Percentiles rank a stretch among this genome's conserved stretches.
These are phyloP conservation scores for Cryptococcus sp. DNA, from an alignment of 1,284 basidiomycete species.

Conservation along the genomic window DNA sequence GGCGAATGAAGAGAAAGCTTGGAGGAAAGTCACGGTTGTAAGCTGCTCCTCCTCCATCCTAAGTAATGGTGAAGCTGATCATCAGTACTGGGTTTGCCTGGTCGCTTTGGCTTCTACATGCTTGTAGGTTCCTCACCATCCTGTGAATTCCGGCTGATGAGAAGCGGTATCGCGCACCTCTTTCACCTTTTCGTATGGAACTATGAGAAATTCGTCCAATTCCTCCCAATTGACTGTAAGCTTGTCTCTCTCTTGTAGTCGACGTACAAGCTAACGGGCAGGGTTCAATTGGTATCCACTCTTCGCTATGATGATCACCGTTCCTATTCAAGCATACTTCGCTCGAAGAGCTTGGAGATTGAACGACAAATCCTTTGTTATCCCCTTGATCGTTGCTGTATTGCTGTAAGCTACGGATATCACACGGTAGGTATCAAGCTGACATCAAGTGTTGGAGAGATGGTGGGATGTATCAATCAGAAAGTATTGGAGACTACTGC, in stretches of 20 bases:
- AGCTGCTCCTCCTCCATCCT: neutral
- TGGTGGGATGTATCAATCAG: neutral
- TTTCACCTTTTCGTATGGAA: constrained; percentile 6
- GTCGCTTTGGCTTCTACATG: neutral
- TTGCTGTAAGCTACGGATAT: neutral
- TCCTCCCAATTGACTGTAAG: constrained; percentile 1
- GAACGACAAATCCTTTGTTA: neutral
- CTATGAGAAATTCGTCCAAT: neutral
- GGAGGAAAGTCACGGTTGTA: neutral
- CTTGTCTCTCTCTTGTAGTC: neutral
- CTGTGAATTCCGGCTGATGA: neutral
- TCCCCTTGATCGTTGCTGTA: neutral
- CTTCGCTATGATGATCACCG: neutral
- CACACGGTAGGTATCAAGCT: neutral
- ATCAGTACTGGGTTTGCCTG: neutral
- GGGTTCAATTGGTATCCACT: neutral
- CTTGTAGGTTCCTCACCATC: neutral
- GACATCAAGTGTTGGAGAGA: neutral
- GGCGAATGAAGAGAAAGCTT: neutral
- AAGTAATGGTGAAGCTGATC: neutral
- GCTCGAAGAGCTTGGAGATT: neutral
- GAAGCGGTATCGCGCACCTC: constrained; percentile 2
- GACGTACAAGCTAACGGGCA: neutral
- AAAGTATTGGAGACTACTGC: neutral
- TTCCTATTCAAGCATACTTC: neutral